A percentile compares a stretch with the other conserved stretches of the same genome.
Conservation (phyloP, 2,329 filamentous ascomycete genomes). For the Leptographium wingfieldii region DNA sequence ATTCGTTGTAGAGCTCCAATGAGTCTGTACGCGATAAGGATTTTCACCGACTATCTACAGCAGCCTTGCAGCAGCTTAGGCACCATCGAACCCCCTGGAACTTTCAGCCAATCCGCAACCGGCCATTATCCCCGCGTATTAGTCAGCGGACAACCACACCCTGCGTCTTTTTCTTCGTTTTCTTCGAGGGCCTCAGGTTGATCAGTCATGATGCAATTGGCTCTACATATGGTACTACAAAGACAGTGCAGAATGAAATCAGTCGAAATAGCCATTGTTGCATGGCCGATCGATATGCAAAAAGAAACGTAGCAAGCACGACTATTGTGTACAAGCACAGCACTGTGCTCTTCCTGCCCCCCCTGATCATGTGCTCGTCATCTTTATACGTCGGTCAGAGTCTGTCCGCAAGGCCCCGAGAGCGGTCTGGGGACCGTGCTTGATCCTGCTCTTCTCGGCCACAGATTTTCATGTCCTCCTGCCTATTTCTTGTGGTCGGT, state of each 20-base stretch:
- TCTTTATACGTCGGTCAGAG: not conserved
- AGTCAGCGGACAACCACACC: not conserved
- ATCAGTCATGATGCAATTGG: not conserved
- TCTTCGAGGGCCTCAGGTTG: not conserved
- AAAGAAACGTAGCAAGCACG: not conserved
- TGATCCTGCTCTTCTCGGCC: not conserved
- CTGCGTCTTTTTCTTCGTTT: not conserved
- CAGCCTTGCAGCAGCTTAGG: not conserved
- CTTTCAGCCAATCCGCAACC: not conserved
- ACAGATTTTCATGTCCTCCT: not conserved
- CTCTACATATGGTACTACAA: not conserved
- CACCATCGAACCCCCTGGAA: not conserved
- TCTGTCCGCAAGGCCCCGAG: not conserved
- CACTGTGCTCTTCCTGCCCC: not conserved
- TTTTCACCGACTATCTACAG: not conserved
- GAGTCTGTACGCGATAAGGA: not conserved
- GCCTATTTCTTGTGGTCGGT: slow-evolving; percentile 55
- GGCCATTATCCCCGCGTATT: not conserved
- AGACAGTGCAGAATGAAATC: not conserved
- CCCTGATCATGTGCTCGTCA: not conserved
- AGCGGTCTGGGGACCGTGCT: not conserved
- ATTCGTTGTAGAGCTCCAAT: not conserved
- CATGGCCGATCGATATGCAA: not conserved
- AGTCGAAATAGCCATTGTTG: not conserved
- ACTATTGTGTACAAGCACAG: not conserved